Base-by-base conservation (phyloP, 2,329 filamentous ascomycete genomes). In the Trichoderma asperellum region DNA sequence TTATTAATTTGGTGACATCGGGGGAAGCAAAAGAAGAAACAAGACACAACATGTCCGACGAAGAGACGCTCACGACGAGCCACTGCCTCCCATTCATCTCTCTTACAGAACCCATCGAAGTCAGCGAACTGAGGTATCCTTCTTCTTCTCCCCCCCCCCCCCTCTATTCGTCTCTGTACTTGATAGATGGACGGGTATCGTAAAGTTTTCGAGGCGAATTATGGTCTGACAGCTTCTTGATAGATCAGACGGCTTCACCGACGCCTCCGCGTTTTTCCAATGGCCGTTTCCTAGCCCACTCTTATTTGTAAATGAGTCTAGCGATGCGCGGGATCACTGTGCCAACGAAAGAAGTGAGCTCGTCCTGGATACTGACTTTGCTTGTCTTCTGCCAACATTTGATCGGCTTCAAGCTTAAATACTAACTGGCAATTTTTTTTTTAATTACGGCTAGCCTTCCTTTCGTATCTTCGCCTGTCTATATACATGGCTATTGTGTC, bases 401-500 rank as follows among this genome's bases (percentile, higher is more conserved):
- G 4, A 49, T 49, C 10, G n/a, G 4, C n/a, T 18, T 43, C 6
- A 43, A 18, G 16, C 10, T 8, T 0, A n/a, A n/a, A n/a, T 43
- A 18, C 40, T 43, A n/a, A 43, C n/a, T n/a, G n/a, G n/a, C n/a
- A n/a, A n/a, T n/a, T n/a, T n/a, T n/a, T n/a, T n/a, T n/a, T n/a
- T n/a, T 52, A 27, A 2, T 21, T 7, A 43, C 7, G 40, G 7
- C 18, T 7, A 88, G 86, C 88, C 0, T 97, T 97, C 77, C 89
- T 98, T 34, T 96, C 95, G 2, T 97, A 96, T 86, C 88, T 98
- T 24, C 90, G 94, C 4, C 87, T 98, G 2, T 90, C 92, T 37
- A 88, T 97, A 74, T 97, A 97, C 82, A 94, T 98, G 87, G 89
- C 93, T 72, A 85, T 99, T 63, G 93, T 98, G 10, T 89, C 92